Percentiles rank a stretch among this genome's conserved stretches.
Evolutionary conservation across 306 rosid species (phyloP).

Genomic region (Prunus dulcis): DNA sequence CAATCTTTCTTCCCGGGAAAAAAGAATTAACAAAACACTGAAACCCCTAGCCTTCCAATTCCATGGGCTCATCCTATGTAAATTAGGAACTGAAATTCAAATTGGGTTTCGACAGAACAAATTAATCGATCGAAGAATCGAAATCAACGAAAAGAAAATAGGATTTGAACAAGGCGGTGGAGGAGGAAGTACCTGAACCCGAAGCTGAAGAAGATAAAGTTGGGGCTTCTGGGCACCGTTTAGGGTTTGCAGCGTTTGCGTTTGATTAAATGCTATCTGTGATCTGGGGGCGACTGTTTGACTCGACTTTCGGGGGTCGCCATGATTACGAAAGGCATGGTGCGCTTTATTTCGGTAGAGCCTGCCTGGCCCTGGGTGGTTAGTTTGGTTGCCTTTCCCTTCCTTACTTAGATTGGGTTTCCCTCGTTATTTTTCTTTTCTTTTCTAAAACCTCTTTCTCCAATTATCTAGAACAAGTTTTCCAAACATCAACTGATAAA

Average conservation of each 20-base stretch:
- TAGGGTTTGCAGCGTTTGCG: not conserved
- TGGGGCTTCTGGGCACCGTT: not conserved
- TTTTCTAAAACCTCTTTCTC: not conserved
- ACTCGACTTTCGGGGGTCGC: conserved; percentile 1
- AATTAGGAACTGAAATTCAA: not conserved
- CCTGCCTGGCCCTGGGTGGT: not conserved
- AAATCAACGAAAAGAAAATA: not conserved
- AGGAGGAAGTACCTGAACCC: conserved; percentile 10
- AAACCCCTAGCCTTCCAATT: not conserved
- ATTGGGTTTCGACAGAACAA: not conserved
- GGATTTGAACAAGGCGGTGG: not conserved
- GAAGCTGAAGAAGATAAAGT: not conserved
- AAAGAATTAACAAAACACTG: not conserved
- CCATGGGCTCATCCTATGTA: not conserved
- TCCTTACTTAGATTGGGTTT: not conserved
- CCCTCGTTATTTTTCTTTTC: not conserved
- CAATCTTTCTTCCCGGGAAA: not conserved
- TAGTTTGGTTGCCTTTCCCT: not conserved
- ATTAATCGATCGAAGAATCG: not conserved
- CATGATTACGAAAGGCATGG: not conserved
- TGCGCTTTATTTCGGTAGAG: not conserved
- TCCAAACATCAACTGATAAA: not conserved
- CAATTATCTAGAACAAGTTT: not conserved
- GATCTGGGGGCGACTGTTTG: not conserved
- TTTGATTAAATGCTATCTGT: not conserved